A percentile compares a stretch with the other conserved stretches of the same genome.
Conservation (phyloP, 2,329 filamentous ascomycete species). For the Trichocomaceae sp. region DNA sequence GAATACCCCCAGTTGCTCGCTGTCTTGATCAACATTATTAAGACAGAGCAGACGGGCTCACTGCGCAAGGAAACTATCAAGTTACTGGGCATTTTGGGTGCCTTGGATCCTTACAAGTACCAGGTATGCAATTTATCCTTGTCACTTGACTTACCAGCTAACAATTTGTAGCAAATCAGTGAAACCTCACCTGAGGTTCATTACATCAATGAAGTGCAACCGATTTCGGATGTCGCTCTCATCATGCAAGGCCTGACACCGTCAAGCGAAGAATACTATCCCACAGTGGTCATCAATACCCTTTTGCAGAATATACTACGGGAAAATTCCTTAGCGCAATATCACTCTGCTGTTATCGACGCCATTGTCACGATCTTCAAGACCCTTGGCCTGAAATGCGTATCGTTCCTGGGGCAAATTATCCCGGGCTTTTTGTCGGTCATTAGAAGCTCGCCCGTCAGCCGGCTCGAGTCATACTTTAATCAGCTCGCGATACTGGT, state of each 20-base stretch:
- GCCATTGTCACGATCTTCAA: slow-evolving; percentile 99
- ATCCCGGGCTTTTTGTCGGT: slow-evolving; percentile 89
- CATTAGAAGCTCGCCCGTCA: slow-evolving; percentile 71
- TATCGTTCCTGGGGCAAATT: slow-evolving; percentile 87
- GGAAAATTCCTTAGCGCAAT: slow-evolving; percentile 79
- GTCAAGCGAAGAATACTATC: slow-evolving; percentile 97
- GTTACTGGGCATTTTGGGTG: slow-evolving; percentile 88
- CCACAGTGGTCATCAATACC: slow-evolving; percentile 94
- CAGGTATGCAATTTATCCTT: slow-evolving; percentile 41
- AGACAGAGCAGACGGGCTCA: slow-evolving; percentile 79
- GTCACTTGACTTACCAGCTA: slow-evolving; percentile 8
- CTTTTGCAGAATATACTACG: slow-evolving; percentile 80
- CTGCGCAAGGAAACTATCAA: slow-evolving; percentile 93
- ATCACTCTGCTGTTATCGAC: slow-evolving; percentile 90
- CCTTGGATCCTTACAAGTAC: slow-evolving; percentile 91
- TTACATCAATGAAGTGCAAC: slow-evolving; percentile 58
- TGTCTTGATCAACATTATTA: slow-evolving; percentile 87
- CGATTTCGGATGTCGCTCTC: slow-evolving; percentile 83
- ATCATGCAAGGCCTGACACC: slow-evolving; percentile 98
- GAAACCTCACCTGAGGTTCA: slow-evolving; percentile 81
- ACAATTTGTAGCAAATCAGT: slow-evolving; percentile 60
- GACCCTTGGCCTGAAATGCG: slow-evolving; percentile 90
- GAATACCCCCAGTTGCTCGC: slow-evolving; percentile 92
- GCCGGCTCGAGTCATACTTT: slow-evolving; percentile 88
- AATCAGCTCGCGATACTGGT: slow-evolving; percentile 92